Base-by-base conservation (phyloP, 805 yeast genomes). In the Yarrowia phangngaensis region DNA sequence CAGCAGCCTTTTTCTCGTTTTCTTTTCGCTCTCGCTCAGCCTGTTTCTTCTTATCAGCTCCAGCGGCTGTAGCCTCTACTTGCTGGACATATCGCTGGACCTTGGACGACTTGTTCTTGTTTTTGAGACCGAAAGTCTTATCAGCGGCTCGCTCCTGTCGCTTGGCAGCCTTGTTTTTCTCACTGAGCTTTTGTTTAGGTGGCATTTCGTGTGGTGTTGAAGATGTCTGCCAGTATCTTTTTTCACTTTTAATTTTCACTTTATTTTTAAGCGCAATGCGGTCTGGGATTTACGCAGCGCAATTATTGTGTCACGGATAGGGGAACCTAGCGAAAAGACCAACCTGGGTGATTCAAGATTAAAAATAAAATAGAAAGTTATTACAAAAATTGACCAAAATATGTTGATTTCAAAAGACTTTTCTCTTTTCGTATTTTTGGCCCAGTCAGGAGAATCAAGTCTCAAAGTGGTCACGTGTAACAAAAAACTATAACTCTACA, bases 81-180 rank as follows among this genome's bases (percentile, higher is more conserved):
- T 84, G 90, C 53, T 72, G 71, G 33, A 84, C 80, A 58, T 56
- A 79, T 54, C 71, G 74, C 64, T 88, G 95, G 28, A 90, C 97
- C 60, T 82, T 92, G 60, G 90, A 77, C 32, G 97, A 88, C 64
- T 88, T 86, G 70, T 92, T 90, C 66, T 92, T 92, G 54, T 92
- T 92, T 63, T 89, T 92, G 73, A 92, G 72, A 52, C 98, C 98
- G 64, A 92, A 92, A 2, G 97, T 86, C 70, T 86, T 89, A 68
- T 92, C 97, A 54, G 81, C 80, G 50, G 76, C 71, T 60, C 76
- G 72, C 61, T 78, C 76, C 58, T 71, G 73, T 57, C 75, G 74
- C 70, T 82, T 80, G 50, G 64, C 61, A 28, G 71, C 66, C 60
- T 72, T 72, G 48, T 76, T 78, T 69, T 84, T 83, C 60, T 73